phyloP scores from a whole-genome alignment of 2,329 filamentous ascomycete species.

The Ophiostoma ulmi region DNA sequence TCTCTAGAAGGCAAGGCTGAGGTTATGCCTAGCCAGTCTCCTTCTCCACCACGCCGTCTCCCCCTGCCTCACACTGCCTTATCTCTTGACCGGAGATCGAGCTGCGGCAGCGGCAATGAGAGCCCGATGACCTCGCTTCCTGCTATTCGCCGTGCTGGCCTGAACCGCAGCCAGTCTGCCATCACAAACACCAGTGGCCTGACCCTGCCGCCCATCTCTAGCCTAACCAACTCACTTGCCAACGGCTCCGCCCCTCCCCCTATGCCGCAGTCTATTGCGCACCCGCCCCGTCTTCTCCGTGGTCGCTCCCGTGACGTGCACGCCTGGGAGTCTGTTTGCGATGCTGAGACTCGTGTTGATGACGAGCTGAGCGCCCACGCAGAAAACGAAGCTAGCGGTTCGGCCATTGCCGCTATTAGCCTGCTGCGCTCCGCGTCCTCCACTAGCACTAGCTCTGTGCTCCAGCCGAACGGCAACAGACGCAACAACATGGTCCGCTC shows the following conservation, averaged over 20 bases:
- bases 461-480: slow-evolving; percentile 57
- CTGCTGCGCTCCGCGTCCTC: slow-evolving; percentile 65
- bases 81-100: background rate
- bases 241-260: slow-evolving; percentile 22
- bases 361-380: slow-evolving; percentile 73
- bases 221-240: slow-evolving; percentile 42
- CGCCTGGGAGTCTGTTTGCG: slow-evolving; percentile 87
- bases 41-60: slow-evolving; percentile 61
- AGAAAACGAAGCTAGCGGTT: slow-evolving; percentile 73
- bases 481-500: slow-evolving; percentile 50
- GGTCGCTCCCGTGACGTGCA: slow-evolving; percentile 82
- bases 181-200: slow-evolving; percentile 43
- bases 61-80: slow-evolving; percentile 37
- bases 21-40: slow-evolving; percentile 63
- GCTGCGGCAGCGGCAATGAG: slow-evolving; percentile 27
- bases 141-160: slow-evolving; percentile 46
- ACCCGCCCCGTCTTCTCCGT: slow-evolving; percentile 49
- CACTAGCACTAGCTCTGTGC: slow-evolving; percentile 41
- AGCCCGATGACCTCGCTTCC: slow-evolving; percentile 43
- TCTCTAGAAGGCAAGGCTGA: slow-evolving; percentile 90
- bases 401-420: slow-evolving; percentile 74
- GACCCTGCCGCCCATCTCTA: slow-evolving; percentile 53
- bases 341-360: slow-evolving; percentile 63
- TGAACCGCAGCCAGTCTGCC: slow-evolving; percentile 71
- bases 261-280: slow-evolving; percentile 24